A percentile compares a stretch with the other conserved stretches of the same genome.
Evolutionary conservation across 306 rosid genomes (phyloP).

Genomic region (Dalbergia cultrata): DNA sequence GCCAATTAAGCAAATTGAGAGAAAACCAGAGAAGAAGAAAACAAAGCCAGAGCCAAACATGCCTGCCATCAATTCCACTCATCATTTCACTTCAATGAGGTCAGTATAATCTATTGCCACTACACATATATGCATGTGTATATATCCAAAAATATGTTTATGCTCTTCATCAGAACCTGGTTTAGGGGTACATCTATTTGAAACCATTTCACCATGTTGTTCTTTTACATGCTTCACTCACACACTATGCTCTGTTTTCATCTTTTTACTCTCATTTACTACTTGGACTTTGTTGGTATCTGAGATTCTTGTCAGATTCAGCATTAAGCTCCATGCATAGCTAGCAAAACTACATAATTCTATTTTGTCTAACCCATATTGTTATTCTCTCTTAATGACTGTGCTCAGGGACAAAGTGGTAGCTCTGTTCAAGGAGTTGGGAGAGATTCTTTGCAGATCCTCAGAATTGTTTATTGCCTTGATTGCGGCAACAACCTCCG

Average conservation of each 20-base stretch:
- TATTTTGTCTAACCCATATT: background rate
- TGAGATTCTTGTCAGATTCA: background rate
- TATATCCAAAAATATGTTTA: background rate
- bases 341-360: background rate
- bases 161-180: background rate
- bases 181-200: background rate
- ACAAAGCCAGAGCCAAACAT: background rate
- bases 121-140: too few species aligned
- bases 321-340: background rate
- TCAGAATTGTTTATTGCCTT: background rate
- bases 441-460: background rate
- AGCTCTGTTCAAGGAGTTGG: background rate
- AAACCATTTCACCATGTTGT: background rate
- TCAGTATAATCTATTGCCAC: background rate
- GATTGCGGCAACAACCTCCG: background rate
- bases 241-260: background rate
- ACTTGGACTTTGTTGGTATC: background rate
- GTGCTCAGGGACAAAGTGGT: background rate
- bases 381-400: background rate
- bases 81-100: constrained; percentile 12
- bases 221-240: background rate
- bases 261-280: too few species aligned
- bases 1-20: too few species aligned
- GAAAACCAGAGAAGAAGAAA: too few species aligned
- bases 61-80: background rate